Conservation (phyloP, 495 filamentous ascomycete genomes). For the Neurospora sp. region DNA sequence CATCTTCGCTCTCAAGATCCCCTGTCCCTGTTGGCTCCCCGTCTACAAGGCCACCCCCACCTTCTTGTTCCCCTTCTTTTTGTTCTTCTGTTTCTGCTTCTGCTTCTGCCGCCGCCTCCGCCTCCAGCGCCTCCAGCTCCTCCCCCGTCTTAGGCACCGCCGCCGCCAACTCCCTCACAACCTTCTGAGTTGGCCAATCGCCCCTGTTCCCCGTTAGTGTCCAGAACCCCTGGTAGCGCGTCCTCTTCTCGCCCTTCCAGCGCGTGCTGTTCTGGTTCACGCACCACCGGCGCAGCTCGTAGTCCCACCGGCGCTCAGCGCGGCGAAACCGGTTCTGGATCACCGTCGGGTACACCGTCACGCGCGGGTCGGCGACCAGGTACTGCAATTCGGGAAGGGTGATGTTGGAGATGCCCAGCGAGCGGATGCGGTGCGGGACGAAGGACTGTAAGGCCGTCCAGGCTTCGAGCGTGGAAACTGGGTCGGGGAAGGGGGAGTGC, state of each 20-base stretch:
- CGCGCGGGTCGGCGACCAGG: conserved; percentile 25
- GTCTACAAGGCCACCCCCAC: background rate
- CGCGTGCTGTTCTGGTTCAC: background rate
- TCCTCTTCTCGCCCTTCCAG: conserved; percentile 32
- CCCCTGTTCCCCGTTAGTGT: conserved; percentile 60
- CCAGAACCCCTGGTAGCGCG: conserved; percentile 72
- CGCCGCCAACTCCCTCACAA: conserved; percentile 43
- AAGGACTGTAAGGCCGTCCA: conserved; percentile 55
- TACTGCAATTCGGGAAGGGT: conserved; percentile 40
- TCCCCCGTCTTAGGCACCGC: conserved; percentile 7
- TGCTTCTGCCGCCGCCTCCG: background rate
- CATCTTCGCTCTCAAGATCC: background rate
- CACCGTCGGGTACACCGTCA: conserved; percentile 36
- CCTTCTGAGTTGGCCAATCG: conserved; percentile 38
- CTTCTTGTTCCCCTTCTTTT: background rate
- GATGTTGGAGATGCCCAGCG: conserved; percentile 67
- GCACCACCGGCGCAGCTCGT: conserved; percentile 51
- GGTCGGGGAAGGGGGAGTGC: conserved; percentile 53
- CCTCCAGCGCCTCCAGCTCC: background rate
- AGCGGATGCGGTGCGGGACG: conserved; percentile 50
- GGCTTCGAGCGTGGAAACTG: conserved; percentile 49
- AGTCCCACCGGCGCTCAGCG: conserved; percentile 48
- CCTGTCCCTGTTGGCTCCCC: background rate
- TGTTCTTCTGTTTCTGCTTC: background rate
- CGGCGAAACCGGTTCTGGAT: conserved; percentile 72